Evolutionary conservation across 2,329 filamentous ascomycete genomes (phyloP), one percentile per base, ranked within the genome.

Genomic region (Malbranchea cinnamomea): DNA sequence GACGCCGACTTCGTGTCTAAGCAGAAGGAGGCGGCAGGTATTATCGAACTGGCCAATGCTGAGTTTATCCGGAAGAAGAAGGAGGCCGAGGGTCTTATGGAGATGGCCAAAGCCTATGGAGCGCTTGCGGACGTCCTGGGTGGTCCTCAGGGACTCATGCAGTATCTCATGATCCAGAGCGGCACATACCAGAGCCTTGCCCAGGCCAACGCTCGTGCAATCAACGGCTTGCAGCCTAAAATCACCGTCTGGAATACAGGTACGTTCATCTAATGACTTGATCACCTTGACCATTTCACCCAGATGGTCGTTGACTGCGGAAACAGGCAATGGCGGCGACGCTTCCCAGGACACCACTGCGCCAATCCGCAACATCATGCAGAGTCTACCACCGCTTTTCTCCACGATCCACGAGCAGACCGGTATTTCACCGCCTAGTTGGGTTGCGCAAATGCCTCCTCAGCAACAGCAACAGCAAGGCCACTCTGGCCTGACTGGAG

Each of bases 231-330:
- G 41, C 70, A 84, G 52, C 83, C 83, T 40, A 91, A 91, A 74
- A 89, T 91, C 59, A 84, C 75, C 38, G 74, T 87, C 15, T 92
- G 82, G 83, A 89, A 82, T 50, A 91, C 82, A 6, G 79, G 79
- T 24, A 43, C 37, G 37, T 19, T 32, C 24, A 19, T 10, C 2
- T 19, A 19, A 9, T 12, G 28, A 14, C 11, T 26, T 23, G 32
- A 15, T 28, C 32, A 2, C 24, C 26, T 6, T 26, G 31, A 6
- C 30, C 34, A 11, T 28, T 25, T 19, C 15, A 12, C 7, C 13
- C 15, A n/a, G 9, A 24, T 9, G 34, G 37, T 7, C 9, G 24
- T 31, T 26, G 41, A 26, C 37, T 16, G 21, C 15, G 7, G 13
- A 26, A 21, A 24, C 12, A 27, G n/a, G 15, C 14, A 9, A 15